phyloP scores from a whole-genome alignment of 176 grass and related monocot species.

The Bolboschoenus planiculmis region DNA sequence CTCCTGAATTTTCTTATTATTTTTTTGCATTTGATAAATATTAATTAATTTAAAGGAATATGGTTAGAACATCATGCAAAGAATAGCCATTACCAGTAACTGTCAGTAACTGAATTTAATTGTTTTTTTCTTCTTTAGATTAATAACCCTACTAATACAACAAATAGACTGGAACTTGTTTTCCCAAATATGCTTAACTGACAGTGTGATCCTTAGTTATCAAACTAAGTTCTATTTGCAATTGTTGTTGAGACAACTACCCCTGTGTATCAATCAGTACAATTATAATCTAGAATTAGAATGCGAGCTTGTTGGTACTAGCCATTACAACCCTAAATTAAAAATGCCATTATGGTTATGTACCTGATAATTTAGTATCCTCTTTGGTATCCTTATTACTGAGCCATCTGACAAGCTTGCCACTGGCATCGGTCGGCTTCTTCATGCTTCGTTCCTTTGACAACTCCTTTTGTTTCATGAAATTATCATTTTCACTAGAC shows the following conservation, averaged over 20 bases:
- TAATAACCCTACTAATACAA: not conserved
- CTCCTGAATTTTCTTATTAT: not conserved
- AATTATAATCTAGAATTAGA: not conserved
- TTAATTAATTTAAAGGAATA: not conserved
- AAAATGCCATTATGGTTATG: not conserved
- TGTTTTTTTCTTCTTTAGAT: too few species aligned
- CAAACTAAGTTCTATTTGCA: not conserved
- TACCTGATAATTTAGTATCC: constrained; percentile 49
- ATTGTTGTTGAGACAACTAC: not conserved
- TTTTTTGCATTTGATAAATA: not conserved
- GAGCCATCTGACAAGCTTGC: constrained; percentile 61
- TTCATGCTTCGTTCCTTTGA: constrained; percentile 16
- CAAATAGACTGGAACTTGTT: not conserved
- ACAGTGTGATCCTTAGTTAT: not conserved
- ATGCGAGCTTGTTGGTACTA: not conserved
- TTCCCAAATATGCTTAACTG: not conserved
- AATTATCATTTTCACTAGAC: constrained; percentile 44
- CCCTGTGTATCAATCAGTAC: not conserved
- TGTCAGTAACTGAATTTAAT: not conserved
- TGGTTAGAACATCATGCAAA: not conserved
- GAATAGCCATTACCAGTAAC: not conserved
- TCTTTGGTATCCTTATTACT: constrained; percentile 45
- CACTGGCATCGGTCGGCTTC: constrained; percentile 37
- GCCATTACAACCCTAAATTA: not conserved
- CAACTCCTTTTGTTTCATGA: constrained; percentile 27